Evolutionary conservation across 2,329 filamentous ascomycete genomes (phyloP).

Genomic region (Zymoseptoria ardabiliae): DNA sequence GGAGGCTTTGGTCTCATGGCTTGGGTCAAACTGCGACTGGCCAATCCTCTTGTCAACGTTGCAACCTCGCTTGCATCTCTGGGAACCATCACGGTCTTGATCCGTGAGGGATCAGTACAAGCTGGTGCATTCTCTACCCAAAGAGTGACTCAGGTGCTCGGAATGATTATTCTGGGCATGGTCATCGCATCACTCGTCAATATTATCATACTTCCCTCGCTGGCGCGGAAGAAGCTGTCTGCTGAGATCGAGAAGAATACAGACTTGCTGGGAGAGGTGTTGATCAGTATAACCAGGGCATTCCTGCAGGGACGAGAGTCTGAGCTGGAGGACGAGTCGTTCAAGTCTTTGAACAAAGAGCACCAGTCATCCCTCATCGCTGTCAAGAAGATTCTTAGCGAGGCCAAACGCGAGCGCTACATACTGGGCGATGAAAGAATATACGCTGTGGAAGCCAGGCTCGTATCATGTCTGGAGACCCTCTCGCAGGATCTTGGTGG

Average conservation of each 20-base stretch:
- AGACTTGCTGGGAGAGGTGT: slow-evolving; percentile 68
- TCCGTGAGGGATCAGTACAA: slow-evolving; percentile 84
- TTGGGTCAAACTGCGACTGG: slow-evolving; percentile 33
- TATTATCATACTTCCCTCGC: slow-evolving; percentile 68
- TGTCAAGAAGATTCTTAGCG: slow-evolving; percentile 69
- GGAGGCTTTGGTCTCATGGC: slow-evolving; percentile 77
- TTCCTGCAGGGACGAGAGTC: slow-evolving; percentile 79
- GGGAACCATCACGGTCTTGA: slow-evolving; percentile 81
- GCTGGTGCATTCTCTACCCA: slow-evolving; percentile 71
- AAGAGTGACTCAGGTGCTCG: slow-evolving; percentile 74
- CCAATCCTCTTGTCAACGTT: slow-evolving; percentile 35
- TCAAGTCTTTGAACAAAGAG: slow-evolving; percentile 43
- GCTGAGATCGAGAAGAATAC: slow-evolving; percentile 67
- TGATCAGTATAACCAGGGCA: slow-evolving; percentile 71
- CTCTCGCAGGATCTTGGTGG: slow-evolving; percentile 86
- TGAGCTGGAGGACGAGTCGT: slow-evolving; percentile 65
- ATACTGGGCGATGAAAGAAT: slow-evolving; percentile 70
- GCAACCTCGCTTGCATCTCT: slow-evolving; percentile 80
- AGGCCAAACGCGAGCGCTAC: slow-evolving; percentile 87
- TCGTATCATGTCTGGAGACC: slow-evolving; percentile 77
- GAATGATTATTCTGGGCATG: slow-evolving; percentile 77
- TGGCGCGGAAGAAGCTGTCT: slow-evolving; percentile 66
- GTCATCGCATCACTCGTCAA: slow-evolving; percentile 65
- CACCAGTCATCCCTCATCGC: slow-evolving; percentile 62
- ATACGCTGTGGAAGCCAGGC: slow-evolving; percentile 68